These are phyloP conservation scores for Eucalyptus leucophloia DNA, from an alignment of 345 rosid genomes.

Conservation along the genomic window DNA sequence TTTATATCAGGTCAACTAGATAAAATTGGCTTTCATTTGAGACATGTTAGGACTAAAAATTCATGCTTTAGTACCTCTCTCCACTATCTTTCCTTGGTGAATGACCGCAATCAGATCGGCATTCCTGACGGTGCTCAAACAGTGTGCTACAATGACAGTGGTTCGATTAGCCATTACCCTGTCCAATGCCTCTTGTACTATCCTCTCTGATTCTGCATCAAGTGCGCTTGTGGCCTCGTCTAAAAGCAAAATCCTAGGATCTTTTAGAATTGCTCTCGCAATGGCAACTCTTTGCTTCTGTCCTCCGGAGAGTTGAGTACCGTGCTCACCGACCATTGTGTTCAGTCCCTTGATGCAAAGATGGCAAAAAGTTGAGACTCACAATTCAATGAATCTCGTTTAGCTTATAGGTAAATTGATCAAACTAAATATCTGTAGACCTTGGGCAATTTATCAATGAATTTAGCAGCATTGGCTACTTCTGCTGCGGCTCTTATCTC, in stretches of 20 bases:
- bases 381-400: not conserved
- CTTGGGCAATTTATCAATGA: conserved; percentile 28
- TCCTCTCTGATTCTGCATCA: conserved; percentile 81
- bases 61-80: conserved; percentile 61
- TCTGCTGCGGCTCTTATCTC: conserved; percentile 15
- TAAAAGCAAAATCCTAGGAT: conserved; percentile 65
- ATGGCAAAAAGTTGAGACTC: not conserved
- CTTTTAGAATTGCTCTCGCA: conserved; percentile 80
- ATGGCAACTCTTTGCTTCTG: conserved; percentile 95
- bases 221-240: conserved; percentile 96
- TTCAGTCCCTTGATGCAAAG: conserved; percentile 41
- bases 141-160: conserved; percentile 77
- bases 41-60: not conserved
- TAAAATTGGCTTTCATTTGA: not conserved
- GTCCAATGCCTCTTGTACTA: conserved; percentile 81
- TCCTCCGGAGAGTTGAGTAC: conserved; percentile 91
- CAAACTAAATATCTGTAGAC: not conserved
- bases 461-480: conserved; percentile 28
- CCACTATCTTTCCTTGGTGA: conserved; percentile 68
- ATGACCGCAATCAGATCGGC: conserved; percentile 71
- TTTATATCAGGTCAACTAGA: not conserved
- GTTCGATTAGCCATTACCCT: conserved; percentile 74
- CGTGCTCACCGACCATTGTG: conserved; percentile 96
- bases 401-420: not conserved
- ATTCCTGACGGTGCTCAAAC: conserved; percentile 69